Percentiles rank a stretch among this genome's conserved stretches.
These are phyloP conservation scores for Claviceps sp. DNA, from an alignment of 2,329 filamentous ascomycete species.

Conservation along the genomic window DNA sequence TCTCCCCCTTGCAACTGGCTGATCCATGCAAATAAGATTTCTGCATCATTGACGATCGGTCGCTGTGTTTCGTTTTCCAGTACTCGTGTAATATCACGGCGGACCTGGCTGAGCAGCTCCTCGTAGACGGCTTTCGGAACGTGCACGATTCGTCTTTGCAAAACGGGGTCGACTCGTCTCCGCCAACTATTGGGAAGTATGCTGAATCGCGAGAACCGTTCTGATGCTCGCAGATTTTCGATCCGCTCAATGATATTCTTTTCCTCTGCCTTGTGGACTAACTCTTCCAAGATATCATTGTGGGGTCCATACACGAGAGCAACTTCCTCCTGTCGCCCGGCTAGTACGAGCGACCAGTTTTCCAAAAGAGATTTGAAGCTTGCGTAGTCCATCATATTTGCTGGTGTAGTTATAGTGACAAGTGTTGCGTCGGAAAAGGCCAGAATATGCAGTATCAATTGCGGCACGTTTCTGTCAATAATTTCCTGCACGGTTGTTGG, in stretches of 20 bases:
- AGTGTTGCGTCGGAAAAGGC: slow-evolving; percentile 5
- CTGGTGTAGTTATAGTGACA: slow-evolving; percentile 3
- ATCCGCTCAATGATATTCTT: neutral
- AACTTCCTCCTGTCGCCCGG: neutral
- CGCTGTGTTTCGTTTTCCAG: slow-evolving; percentile 1
- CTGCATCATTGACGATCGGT: slow-evolving; percentile 3
- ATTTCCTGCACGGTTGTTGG: slow-evolving; percentile 4
- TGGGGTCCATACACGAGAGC: neutral
- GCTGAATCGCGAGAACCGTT: neutral
- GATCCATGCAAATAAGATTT: slow-evolving; percentile 6
- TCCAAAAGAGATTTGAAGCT: slow-evolving; percentile 4
- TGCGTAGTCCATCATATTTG: slow-evolving; percentile 4
- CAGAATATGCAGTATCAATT: slow-evolving; percentile 3
- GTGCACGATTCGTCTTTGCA: slow-evolving; percentile 6
- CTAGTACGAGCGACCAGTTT: slow-evolving; percentile 6
- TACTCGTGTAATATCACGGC: slow-evolving; percentile 1
- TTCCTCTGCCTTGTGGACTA: slow-evolving; percentile 1
- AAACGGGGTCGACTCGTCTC: neutral
- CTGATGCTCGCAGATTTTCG: neutral
- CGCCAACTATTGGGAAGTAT: neutral
- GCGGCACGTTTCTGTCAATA: slow-evolving; percentile 4
- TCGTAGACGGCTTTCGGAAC: slow-evolving; percentile 5
- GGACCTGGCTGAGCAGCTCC: slow-evolving; percentile 3
- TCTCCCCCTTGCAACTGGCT: slow-evolving; percentile 4
- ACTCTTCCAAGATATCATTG: slow-evolving; percentile 1